Conservation (phyloP, 106 monocot species). For the Allium fistulosum region DNA sequence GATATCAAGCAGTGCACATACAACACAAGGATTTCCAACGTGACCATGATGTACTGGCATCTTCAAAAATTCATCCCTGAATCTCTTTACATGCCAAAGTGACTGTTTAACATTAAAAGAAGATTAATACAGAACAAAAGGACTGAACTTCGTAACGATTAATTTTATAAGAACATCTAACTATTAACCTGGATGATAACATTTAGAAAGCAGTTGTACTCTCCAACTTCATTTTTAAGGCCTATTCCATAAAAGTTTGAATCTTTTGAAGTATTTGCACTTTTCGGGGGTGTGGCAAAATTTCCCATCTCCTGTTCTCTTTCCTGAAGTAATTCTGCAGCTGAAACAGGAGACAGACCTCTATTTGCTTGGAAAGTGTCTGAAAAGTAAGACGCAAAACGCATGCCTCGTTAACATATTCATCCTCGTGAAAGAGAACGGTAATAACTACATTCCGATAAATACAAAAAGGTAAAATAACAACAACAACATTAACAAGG, state of each 20-base stretch:
- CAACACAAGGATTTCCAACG: constrained; percentile 78
- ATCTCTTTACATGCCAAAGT: constrained; percentile 82
- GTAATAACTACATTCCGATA: not conserved
- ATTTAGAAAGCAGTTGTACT: constrained; percentile 97
- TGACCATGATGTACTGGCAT: constrained; percentile 47
- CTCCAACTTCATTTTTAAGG: constrained; percentile 81
- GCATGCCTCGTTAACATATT: not conserved
- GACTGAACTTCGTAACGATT: too few relatives aligned
- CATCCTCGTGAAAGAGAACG: not conserved
- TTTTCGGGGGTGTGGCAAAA: constrained; percentile 14
- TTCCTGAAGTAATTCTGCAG: constrained; percentile 5
- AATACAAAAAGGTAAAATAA: not conserved
- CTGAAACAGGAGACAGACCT: constrained; percentile 8
- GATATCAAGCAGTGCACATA: constrained; percentile 76
- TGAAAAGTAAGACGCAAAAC: constrained; percentile 4
- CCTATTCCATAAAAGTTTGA: constrained; percentile 55
- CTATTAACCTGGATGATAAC: constrained; percentile 85
- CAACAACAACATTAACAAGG: too few relatives aligned
- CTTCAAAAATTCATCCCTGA: constrained; percentile 70
- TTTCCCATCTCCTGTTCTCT: constrained; percentile 7
- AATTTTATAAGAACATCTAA: too few relatives aligned
- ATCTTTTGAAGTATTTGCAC: constrained; percentile 11
- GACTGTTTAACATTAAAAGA: constrained; percentile 35
- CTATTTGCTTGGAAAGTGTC: constrained; percentile 33
- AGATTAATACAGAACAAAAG: too few relatives aligned